Base-by-base conservation (phyloP, 768 basidiomycete species). In the Chalciporus chontae region DNA sequence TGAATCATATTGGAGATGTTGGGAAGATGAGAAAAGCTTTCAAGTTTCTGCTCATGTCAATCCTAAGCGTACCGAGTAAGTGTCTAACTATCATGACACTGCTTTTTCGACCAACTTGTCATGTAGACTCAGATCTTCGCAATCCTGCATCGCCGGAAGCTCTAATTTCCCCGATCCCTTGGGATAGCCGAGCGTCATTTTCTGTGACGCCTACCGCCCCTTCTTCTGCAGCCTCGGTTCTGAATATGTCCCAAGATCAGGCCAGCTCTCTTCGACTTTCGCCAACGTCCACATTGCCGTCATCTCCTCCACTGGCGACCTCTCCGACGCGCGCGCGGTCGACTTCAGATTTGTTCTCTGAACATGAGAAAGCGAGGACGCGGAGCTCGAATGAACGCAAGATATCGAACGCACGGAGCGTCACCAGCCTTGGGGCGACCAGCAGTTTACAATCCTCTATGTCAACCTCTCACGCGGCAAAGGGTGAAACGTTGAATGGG, bases 1-100 rank as follows among this genome's bases (percentile, higher is more conserved):
- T 90, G 3, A 79, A 83, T 4, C 77, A 70, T 39, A 64, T 69
- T 6, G 71, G 73, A 19, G 79, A 85, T 3, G 65, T 69, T 10
- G 85, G 86, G 11, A 90, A 86, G 71, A 87, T 94, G 72, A 80
- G 83, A 47, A 77, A 77, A 41, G 78, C 79, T 0, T 90, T 94
- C 63, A 79, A 81, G 36, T 93, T 80, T 73, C 64, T 93, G n/a
- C 64, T 92, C 51, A 80, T 78, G 61, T 78, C 82, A 5, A 79
- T 88, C 19, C 68, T 80, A 45, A 77, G 80, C 38, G 72, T 77
- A 48, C 60, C 68, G 11, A 64, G 66, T 68, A 54, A 56, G 73
- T 67, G n/a, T 32, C 23, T 41, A 11, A 23, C 21, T 18, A 19
- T 27, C 34, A 40, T 29, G 14, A 42, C 36, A n/a, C 52, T 26